Evolutionary conservation across 2,329 filamentous ascomycete species (phyloP).

Genomic region (Fusarium sp.): DNA sequence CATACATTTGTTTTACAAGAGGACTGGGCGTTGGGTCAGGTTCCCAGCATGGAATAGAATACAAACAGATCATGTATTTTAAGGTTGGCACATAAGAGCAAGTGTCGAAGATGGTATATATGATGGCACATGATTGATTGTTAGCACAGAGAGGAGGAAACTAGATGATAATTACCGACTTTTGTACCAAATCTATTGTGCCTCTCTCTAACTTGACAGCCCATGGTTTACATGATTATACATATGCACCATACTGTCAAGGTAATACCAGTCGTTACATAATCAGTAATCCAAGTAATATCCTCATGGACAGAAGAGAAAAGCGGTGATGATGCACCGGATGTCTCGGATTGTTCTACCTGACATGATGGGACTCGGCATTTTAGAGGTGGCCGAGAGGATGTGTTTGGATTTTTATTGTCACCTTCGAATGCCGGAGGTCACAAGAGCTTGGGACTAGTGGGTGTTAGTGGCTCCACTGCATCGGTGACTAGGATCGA

Average conservation of each 20-base stretch:
- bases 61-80: neutral
- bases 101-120: neutral
- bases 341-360: slow-evolving; percentile 18
- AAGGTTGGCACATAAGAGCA: neutral
- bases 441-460: slow-evolving; percentile 8
- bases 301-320: neutral
- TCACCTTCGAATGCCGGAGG: slow-evolving; percentile 4
- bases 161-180: no score
- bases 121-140: no score
- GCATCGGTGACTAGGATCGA: neutral
- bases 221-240: no score
- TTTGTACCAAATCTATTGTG: no score
- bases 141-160: no score
- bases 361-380: slow-evolving; percentile 11
- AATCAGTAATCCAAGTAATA: no score
- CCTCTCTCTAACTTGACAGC: no score
- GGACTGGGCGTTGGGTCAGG: neutral
- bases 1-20: neutral
- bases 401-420: slow-evolving; percentile 10
- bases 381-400: slow-evolving; percentile 19
- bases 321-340: neutral
- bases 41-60: neutral
- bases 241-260: no score
- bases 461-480: neutral
- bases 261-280: no score